These are phyloP conservation scores for Plantago lanceolata DNA, from an alignment of 305 asterid species.

Conservation along the genomic window DNA sequence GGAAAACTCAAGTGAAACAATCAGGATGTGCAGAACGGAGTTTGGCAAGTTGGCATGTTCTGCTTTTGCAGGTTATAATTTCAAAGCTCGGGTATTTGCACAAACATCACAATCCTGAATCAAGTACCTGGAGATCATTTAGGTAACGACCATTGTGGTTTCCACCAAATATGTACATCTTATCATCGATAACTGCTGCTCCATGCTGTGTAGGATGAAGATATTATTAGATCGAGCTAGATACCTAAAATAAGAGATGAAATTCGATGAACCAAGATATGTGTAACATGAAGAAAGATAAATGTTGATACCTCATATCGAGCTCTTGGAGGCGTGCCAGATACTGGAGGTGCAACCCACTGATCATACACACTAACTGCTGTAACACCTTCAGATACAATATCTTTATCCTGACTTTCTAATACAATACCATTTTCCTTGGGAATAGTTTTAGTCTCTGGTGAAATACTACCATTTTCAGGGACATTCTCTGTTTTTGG, in stretches of 20 bases:
- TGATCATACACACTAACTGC: slow-evolving; percentile 74
- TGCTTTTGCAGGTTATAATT: slow-evolving; percentile 18
- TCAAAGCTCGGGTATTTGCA: slow-evolving; percentile 15
- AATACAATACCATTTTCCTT: slow-evolving; percentile 64
- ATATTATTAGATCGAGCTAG: slow-evolving; percentile 16
- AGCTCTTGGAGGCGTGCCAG: slow-evolving; percentile 71
- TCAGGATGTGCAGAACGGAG: slow-evolving; percentile 5
- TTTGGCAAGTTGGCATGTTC: slow-evolving; percentile 10
- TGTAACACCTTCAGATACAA: slow-evolving; percentile 61
- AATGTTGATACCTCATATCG: slow-evolving; percentile 70
- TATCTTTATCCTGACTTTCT: slow-evolving; percentile 77
- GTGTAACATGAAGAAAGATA: slow-evolving; percentile 16
- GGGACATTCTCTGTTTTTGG: slow-evolving; percentile 41
- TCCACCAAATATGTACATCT: slow-evolving; percentile 94
- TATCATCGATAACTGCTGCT: slow-evolving; percentile 82
- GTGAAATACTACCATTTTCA: slow-evolving; percentile 48
- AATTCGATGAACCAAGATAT: slow-evolving; percentile 2
- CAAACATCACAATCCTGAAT: slow-evolving; percentile 19
- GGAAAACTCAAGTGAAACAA: slow-evolving; percentile 14
- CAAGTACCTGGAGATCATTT: slow-evolving; percentile 89
- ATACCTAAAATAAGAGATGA: slow-evolving; percentile 11
- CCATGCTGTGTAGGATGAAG: slow-evolving; percentile 64
- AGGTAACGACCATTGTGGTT: slow-evolving; percentile 94
- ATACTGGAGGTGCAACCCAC: slow-evolving; percentile 81
- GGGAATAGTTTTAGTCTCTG: slow-evolving; percentile 55